These are phyloP conservation scores for Suillus bovinus DNA, from an alignment of 768 basidiomycete species.

Conservation along the genomic window DNA sequence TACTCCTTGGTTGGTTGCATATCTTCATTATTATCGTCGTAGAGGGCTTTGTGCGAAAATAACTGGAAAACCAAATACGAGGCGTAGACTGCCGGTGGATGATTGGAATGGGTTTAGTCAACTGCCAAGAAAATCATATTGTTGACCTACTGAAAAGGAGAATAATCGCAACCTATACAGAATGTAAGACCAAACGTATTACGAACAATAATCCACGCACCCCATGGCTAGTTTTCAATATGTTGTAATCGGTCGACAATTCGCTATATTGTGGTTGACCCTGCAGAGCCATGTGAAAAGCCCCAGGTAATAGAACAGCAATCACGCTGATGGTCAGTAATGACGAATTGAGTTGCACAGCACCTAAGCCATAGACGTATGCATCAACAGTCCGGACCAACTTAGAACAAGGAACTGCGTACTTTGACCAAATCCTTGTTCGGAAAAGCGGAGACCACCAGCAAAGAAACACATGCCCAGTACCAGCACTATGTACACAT, in stretches of 20 bases:
- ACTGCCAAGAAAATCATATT: neutral
- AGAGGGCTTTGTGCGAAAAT: conserved; percentile 77
- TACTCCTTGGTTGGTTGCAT: conserved; percentile 43
- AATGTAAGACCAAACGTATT: conserved; percentile 1
- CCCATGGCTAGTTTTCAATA: conserved; percentile 76
- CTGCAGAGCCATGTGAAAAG: conserved; percentile 65
- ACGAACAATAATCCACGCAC: conserved; percentile 41
- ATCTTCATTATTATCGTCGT: conserved; percentile 46
- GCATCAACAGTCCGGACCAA: neutral
- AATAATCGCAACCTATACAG: conserved; percentile 65
- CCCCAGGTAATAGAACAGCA: conserved; percentile 75
- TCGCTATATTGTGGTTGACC: conserved; percentile 19
- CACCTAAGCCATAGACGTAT: conserved; percentile 41
- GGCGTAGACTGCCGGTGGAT: conserved; percentile 64
- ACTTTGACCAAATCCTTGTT: conserved; percentile 79
- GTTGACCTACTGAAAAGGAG: conserved; percentile 67
- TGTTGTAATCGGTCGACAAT: conserved; percentile 41
- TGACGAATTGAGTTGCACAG: conserved; percentile 73
- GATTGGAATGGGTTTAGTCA: neutral
- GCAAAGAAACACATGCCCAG: conserved; percentile 87
- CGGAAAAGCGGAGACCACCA: conserved; percentile 72
- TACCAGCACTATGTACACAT: conserved; percentile 64
- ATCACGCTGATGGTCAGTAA: conserved; percentile 76
- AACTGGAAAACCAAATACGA: conserved; percentile 79
- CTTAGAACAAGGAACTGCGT: conserved; percentile 22